These are phyloP conservation scores for Colletotrichum orchidophilum DNA, from an alignment of 2,329 filamentous ascomycete genomes.

Conservation along the genomic window DNA sequence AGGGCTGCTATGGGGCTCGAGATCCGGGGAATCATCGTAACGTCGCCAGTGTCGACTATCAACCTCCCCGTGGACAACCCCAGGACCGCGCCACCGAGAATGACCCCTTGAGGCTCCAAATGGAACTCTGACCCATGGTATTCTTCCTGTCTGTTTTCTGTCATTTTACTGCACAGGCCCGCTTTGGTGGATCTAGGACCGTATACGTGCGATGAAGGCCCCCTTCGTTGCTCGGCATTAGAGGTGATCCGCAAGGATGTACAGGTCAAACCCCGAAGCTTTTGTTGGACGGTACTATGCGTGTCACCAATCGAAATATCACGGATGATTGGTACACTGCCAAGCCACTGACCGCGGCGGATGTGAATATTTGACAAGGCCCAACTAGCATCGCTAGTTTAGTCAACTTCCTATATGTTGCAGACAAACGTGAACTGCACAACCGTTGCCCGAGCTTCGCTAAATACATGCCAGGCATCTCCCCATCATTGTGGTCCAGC, in stretches of 20 bases:
- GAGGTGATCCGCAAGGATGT: background rate
- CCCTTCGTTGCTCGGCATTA: background rate
- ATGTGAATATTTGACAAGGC: background rate
- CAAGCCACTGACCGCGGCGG: background rate
- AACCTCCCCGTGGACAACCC: slow-evolving; percentile 4
- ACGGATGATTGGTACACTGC: background rate
- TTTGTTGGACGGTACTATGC: background rate
- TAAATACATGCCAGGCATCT: background rate
- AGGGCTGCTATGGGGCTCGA: background rate
- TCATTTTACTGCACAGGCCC: background rate
- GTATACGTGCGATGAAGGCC: background rate
- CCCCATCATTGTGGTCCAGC: background rate
- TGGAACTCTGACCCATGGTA: background rate
- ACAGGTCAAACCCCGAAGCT: background rate
- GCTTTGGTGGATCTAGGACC: slow-evolving; percentile 7
- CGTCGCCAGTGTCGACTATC: slow-evolving; percentile 17
- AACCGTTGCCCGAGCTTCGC: no score
- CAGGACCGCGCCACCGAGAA: slow-evolving; percentile 8
- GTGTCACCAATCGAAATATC: background rate
- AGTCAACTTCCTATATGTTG: background rate
- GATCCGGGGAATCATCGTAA: slow-evolving; percentile 26
- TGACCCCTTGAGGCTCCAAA: background rate
- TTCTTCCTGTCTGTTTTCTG: background rate
- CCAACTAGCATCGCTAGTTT: background rate
- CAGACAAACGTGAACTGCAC: background rate